Evolutionary conservation across 2,329 filamentous ascomycete genomes (phyloP).

Genomic region (Annulohypoxylon truncatum): DNA sequence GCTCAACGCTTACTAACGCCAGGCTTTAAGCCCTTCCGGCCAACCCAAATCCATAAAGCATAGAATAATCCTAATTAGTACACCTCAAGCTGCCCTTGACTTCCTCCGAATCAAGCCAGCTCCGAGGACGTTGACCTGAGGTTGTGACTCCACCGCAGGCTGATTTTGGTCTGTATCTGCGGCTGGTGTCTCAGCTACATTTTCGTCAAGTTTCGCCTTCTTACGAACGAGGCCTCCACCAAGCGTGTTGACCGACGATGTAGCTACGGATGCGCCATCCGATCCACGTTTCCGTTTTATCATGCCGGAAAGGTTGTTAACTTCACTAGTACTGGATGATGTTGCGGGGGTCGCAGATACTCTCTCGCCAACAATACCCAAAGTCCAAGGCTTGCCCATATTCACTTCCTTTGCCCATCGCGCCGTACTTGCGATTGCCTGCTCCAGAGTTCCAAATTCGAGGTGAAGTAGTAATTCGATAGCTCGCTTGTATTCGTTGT

Average conservation of each 20-base stretch:
- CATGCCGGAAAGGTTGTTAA: constrained; percentile 63
- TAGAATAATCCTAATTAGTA: background rate
- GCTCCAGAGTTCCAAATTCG: constrained; percentile 75
- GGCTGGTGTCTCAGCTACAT: constrained; percentile 10
- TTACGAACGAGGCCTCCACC: constrained; percentile 59
- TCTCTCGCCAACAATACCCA: constrained; percentile 60
- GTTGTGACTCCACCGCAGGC: constrained; percentile 1
- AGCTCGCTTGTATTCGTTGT: constrained; percentile 73
- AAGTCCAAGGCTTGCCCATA: constrained; percentile 64
- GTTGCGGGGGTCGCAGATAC: constrained; percentile 41
- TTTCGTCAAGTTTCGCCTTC: constrained; percentile 57
- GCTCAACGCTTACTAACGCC: constrained; percentile 14
- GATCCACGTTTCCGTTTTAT: constrained; percentile 60
- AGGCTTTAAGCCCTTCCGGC: background rate
- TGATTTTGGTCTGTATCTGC: constrained; percentile 24
- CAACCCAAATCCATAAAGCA: constrained; percentile 1
- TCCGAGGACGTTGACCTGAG: constrained; percentile 60
- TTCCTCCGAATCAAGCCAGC: constrained; percentile 68
- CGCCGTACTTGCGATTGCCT: constrained; percentile 72
- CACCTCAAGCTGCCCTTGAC: constrained; percentile 55
- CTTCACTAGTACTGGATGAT: constrained; percentile 22
- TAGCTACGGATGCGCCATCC: constrained; percentile 22
- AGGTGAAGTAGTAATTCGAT: constrained; percentile 77
- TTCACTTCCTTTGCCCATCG: constrained; percentile 78
- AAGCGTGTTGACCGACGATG: constrained; percentile 50